phyloP scores from a whole-genome alignment of 2,329 filamentous ascomycete genomes.

The Tricladium varicosporioides region DNA sequence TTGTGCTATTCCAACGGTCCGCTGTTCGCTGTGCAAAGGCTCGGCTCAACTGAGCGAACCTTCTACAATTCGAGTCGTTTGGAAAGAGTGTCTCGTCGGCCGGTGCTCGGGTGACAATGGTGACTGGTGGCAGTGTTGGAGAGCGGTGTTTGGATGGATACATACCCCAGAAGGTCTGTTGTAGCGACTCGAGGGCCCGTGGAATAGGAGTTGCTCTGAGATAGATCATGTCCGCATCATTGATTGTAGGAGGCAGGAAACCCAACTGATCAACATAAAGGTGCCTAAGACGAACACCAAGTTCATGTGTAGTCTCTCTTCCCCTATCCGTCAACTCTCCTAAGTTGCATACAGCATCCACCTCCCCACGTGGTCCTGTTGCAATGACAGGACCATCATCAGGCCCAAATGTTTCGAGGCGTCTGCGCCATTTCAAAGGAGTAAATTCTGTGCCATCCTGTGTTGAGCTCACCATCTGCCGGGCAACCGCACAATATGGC shows the following conservation, averaged over 20 bases:
- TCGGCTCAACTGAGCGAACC: slow-evolving; percentile 66
- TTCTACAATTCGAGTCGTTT: slow-evolving; percentile 71
- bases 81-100: slow-evolving; percentile 78
- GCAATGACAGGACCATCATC: slow-evolving; percentile 70
- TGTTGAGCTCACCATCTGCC: slow-evolving; percentile 64
- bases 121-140: slow-evolving; percentile 55
- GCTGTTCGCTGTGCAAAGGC: slow-evolving; percentile 72
- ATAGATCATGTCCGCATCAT: slow-evolving; percentile 61
- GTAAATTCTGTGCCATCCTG: slow-evolving; percentile 44
- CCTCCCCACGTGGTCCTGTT: slow-evolving; percentile 62
- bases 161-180: slow-evolving; percentile 72
- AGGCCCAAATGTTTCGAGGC: slow-evolving; percentile 77
- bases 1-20: slow-evolving; percentile 69
- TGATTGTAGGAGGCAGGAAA: slow-evolving; percentile 63
- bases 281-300: slow-evolving; percentile 65
- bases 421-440: slow-evolving; percentile 58
- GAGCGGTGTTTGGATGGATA: slow-evolving; percentile 59
- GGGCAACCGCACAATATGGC: slow-evolving; percentile 84
- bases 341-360: slow-evolving; percentile 79
- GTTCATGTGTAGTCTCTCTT: slow-evolving; percentile 66
- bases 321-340: slow-evolving; percentile 76
- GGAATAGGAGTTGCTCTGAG: slow-evolving; percentile 73
- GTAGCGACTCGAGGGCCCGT: slow-evolving; percentile 73
- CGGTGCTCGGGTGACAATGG: slow-evolving; percentile 62
- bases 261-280: slow-evolving; percentile 74